Evolutionary conservation across 257 asterid genomes (phyloP), one percentile per base, ranked within the genome.

Genomic region (Solanum arcanum): DNA sequence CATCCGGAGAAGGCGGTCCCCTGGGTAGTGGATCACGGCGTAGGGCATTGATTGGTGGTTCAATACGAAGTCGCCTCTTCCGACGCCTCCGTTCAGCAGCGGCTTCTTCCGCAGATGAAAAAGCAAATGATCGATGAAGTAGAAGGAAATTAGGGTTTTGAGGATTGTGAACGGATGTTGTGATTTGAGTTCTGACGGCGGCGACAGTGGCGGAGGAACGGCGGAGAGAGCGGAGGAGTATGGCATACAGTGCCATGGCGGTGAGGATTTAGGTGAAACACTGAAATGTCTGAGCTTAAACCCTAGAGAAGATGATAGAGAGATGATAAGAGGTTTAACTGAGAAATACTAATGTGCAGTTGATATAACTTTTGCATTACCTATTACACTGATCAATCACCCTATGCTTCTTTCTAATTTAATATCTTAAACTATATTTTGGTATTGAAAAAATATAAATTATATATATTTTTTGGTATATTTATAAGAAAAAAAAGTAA

Each of bases 11-110:
- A 47, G 73, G 80, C 3, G 91, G 88, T 3, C 92, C 87, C 46
- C 88, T 68, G 21, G 85, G 83, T n/a, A 91, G 66, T 7, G 94
- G 92, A 52, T 92, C 94, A 4, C 95, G 91, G 42, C 98, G 94
- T 66, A 94, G 94, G 69, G 98, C 95, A 78, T 91, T 90, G 49
- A 94, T 95, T 2, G 98, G 99, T 1, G 99, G 99, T 88, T 96
- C 98, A 18, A 96, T 96, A 10, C 99, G 93, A 74, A 94, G 96
- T 20, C 96, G 91, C 68, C 99, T 94, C 94, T 96, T 96, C 35
- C 96, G 88, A 47, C 95, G 97, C 69, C 99, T 98, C 86, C 98
- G 97, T 49, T 95, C 95, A 1, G 99, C 98, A 2, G 98, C 98
- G 23, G 98, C 99, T 84, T 95, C 98, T 88, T 96, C 99, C 1